Conservation (phyloP, 2,329 filamentous ascomycete species). For the Fusarium hainanense region DNA sequence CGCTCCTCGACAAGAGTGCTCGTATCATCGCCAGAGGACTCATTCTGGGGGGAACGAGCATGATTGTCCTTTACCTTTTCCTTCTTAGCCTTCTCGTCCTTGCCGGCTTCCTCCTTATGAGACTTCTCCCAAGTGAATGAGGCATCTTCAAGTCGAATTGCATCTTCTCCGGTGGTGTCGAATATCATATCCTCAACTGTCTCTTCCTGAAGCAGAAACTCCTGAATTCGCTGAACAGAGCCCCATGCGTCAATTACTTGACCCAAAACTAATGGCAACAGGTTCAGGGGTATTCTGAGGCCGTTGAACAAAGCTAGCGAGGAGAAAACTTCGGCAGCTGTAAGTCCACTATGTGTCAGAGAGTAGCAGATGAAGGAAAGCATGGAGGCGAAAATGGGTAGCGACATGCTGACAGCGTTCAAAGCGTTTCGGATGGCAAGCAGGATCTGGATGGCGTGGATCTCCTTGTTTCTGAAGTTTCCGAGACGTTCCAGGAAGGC, state of each 20-base stretch:
- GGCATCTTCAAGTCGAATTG: conserved; percentile 77
- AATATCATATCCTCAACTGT: conserved; percentile 74
- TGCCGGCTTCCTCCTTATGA: conserved; percentile 64
- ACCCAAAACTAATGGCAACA: conserved; percentile 87
- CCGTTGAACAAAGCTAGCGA: conserved; percentile 94
- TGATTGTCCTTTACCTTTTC: conserved; percentile 42
- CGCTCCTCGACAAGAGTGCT: conserved; percentile 68
- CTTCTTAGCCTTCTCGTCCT: conserved; percentile 59
- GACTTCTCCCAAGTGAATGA: conserved; percentile 89
- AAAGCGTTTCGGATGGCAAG: conserved; percentile 87
- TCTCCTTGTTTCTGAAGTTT: conserved; percentile 79
- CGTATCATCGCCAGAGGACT: conserved; percentile 57
- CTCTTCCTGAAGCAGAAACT: conserved; percentile 89
- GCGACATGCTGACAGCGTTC: conserved; percentile 83
- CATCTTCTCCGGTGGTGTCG: conserved; percentile 69
- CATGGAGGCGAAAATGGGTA: conserved; percentile 96
- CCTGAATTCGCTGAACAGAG: conserved; percentile 85
- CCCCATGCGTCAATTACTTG: conserved; percentile 91
- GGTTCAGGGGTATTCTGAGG: conserved; percentile 87
- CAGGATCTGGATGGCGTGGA: conserved; percentile 84
- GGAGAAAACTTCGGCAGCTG: conserved; percentile 88
- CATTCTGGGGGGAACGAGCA: conserved; percentile 44
- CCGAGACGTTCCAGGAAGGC: conserved; percentile 83
- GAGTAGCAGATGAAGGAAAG: conserved; percentile 88
- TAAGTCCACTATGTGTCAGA: conserved; percentile 72